A percentile compares a stretch with the other conserved stretches of the same genome.
Evolutionary conservation across 2,329 filamentous ascomycete species (phyloP).

Genomic region (Aphanoascus verrucosus): DNA sequence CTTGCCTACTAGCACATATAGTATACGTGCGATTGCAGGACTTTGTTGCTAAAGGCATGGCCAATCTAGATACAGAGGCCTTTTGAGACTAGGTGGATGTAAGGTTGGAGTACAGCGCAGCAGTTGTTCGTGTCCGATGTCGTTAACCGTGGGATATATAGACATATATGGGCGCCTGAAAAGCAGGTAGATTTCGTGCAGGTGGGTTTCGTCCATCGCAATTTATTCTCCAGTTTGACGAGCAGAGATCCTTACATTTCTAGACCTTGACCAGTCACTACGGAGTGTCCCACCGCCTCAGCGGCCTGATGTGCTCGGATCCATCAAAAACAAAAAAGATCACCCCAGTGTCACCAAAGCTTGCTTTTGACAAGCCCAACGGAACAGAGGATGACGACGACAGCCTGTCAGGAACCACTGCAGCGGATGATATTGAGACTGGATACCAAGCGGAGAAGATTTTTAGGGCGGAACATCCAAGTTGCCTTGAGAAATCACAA

Average conservation of each 20-base stretch:
- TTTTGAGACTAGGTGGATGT: slow-evolving; percentile 60
- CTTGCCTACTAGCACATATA: neutral
- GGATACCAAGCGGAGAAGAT: neutral
- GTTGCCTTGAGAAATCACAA: slow-evolving; percentile 19
- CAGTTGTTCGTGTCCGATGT: neutral
- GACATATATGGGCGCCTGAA: slow-evolving; percentile 61
- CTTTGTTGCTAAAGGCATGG: neutral
- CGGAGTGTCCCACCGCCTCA: slow-evolving; percentile 56
- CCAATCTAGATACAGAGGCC: slow-evolving; percentile 27
- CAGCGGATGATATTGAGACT: slow-evolving; percentile 1
- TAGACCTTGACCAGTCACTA: slow-evolving; percentile 50
- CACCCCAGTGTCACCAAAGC: slow-evolving; percentile 15
- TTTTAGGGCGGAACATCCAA: slow-evolving; percentile 8
- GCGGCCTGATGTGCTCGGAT: slow-evolving; percentile 52
- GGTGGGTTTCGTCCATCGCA: slow-evolving; percentile 18
- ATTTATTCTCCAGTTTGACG: neutral
- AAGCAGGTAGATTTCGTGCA: slow-evolving; percentile 47
- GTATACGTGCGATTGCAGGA: neutral
- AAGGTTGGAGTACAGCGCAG: slow-evolving; percentile 22
- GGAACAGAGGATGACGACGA: neutral
- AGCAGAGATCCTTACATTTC: neutral
- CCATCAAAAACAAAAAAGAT: slow-evolving; percentile 29
- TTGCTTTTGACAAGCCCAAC: slow-evolving; percentile 7
- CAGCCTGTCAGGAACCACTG: neutral
- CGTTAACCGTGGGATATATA: slow-evolving; percentile 21